Evolutionary conservation across 768 basidiomycete genomes (phyloP).

Genomic region (Lactarius deliciosus): DNA sequence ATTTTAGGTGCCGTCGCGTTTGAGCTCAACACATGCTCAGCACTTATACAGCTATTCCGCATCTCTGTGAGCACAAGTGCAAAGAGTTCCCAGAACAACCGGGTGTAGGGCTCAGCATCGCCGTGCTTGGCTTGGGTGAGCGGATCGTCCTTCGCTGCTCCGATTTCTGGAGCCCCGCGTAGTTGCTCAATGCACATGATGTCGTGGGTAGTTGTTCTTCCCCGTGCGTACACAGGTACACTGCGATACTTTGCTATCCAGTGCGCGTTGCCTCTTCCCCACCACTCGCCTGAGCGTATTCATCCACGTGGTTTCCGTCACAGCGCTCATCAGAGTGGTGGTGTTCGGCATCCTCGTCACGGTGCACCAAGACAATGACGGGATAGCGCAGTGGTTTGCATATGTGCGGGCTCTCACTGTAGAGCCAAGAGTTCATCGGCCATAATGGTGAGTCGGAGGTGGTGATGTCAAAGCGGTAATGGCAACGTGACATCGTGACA

Average conservation of each 20-base stretch:
- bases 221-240: slow-evolving; percentile 33
- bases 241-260: slow-evolving; percentile 44
- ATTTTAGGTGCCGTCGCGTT: not conserved
- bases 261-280: slow-evolving; percentile 41
- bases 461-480: no score
- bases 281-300: slow-evolving; percentile 40
- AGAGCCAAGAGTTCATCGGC: not conserved
- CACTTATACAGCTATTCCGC: slow-evolving; percentile 49
- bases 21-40: slow-evolving; percentile 30
- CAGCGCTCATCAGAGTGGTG: slow-evolving; percentile 34
- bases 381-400: not conserved
- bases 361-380: slow-evolving; percentile 7
- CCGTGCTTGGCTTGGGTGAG: slow-evolving; percentile 39
- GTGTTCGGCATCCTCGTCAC: slow-evolving; percentile 42
- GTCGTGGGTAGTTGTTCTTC: not conserved
- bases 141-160: not conserved
- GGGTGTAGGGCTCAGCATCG: slow-evolving; percentile 37
- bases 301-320: slow-evolving; percentile 36
- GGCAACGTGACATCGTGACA: no score
- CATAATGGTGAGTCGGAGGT: no score
- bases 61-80: slow-evolving; percentile 34
- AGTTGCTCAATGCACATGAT: not conserved
- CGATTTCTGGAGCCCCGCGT: not conserved
- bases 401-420: not conserved
- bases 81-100: slow-evolving; percentile 18